Evolutionary conservation across 305 asterid species (phyloP), one percentile per base, ranked within the genome.

Genomic region (Lippia alba): DNA sequence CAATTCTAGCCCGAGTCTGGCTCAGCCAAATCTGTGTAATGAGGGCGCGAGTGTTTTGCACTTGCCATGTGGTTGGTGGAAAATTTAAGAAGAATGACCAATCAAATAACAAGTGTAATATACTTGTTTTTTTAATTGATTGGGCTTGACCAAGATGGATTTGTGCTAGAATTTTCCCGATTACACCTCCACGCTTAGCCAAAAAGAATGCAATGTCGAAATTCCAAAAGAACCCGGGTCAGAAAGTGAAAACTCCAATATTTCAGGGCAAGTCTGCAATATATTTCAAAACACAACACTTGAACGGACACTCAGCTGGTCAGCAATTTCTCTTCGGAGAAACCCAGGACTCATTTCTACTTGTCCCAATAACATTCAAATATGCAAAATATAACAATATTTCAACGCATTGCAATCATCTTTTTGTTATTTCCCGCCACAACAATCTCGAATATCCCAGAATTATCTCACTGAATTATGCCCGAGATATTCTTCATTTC

Each of bases 401-500:
- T n/a, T 24, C 53, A 61, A 44, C 7, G 66, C 69, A 44, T 56
- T 51, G 44, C 50, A 11, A 36, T 74, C 57, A 55, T 67, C 74
- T 61, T 73, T 64, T 67, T 58, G 36, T 41, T 34, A 16, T 50
- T 48, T n/a, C 5, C 62, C 66, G 40, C 75, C 71, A 65, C 1
- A 48, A 30, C 64, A 7, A 12, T 20, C 32, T 12, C 14, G 79
- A 9, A 73, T 74, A 55, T 32, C 17, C 11, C 4, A 4, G 53
- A 39, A 71, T 67, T 67, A 74, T 36, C 41, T 36, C 72, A 11
- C 79, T 33, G 36, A 4, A 40, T 15, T 36, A 36, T 36, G 9
- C 8, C 32, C 66, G 5, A 46, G 17, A 72, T 79, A 75, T 76
- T 70, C 79, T 77, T 19, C 48, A 58, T 36, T 33, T 40, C 54